Conservation (phyloP, 2,329 filamentous ascomycete species). For the Aureobasidium sp. region DNA sequence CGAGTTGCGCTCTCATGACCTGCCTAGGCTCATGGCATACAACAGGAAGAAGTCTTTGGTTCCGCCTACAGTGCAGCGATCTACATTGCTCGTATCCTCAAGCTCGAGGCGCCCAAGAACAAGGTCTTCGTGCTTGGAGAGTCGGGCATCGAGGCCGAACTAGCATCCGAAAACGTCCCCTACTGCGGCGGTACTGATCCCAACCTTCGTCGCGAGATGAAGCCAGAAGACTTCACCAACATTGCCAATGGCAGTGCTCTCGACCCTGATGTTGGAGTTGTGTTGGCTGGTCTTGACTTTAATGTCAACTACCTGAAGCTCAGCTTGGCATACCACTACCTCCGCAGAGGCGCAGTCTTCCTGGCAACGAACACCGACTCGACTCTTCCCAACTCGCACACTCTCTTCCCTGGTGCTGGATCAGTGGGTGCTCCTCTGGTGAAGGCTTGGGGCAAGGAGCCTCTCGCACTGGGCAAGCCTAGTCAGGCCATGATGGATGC, state of each 20-base stretch:
- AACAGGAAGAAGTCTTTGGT: constrained; percentile 83
- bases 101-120: constrained; percentile 67
- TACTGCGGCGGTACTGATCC: constrained; percentile 85
- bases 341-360: constrained; percentile 73
- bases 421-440: constrained; percentile 69
- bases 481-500: constrained; percentile 99
- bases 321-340: constrained; percentile 74
- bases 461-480: constrained; percentile 80
- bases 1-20: not conserved
- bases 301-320: constrained; percentile 95
- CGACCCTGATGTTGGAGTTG: constrained; percentile 82
- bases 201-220: constrained; percentile 66
- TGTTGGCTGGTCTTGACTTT: constrained; percentile 85
- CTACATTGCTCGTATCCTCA: constrained; percentile 89
- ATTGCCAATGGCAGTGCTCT: constrained; percentile 66
- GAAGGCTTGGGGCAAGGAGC: constrained; percentile 54
- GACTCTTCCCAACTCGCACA: constrained; percentile 71
- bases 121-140: constrained; percentile 95
- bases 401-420: constrained; percentile 87
- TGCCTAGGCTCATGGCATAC: not conserved
- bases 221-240: constrained; percentile 67
- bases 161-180: constrained; percentile 67
- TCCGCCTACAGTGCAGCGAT: constrained; percentile 92
- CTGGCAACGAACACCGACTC: constrained; percentile 91
- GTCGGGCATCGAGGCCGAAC: constrained; percentile 80